These are phyloP conservation scores for Calocera cornea DNA, from an alignment of 768 basidiomycete species.

Conservation along the genomic window DNA sequence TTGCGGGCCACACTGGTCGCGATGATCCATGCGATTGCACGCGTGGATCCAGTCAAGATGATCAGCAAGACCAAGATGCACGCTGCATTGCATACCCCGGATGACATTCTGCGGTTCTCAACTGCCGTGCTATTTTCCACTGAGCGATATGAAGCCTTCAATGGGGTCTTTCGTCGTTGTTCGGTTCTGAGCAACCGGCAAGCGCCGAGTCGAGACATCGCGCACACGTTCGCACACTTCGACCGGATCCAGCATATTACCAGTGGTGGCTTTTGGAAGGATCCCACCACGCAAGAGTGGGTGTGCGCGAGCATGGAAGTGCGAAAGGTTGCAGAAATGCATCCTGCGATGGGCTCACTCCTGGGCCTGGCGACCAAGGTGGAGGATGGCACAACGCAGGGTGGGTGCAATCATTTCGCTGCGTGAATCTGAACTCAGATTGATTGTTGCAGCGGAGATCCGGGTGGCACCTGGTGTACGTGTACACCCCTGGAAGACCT, in stretches of 20 bases:
- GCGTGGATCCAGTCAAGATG: background rate
- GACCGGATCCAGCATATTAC: background rate
- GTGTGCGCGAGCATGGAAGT: background rate
- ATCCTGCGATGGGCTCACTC: background rate
- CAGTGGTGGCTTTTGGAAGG: background rate
- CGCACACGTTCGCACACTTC: background rate
- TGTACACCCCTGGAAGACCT: too few relatives aligned
- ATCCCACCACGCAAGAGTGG: background rate
- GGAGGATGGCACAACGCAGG: background rate
- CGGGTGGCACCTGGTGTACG: too few relatives aligned
- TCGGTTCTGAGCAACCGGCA: background rate
- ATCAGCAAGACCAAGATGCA: slow-evolving; percentile 1
- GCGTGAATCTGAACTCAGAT: too few relatives aligned
- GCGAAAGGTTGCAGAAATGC: background rate
- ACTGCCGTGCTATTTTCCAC: background rate
- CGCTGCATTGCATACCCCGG: background rate
- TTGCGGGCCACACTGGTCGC: background rate
- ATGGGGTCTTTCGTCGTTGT: background rate
- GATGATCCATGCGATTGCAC: background rate
- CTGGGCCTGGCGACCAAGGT: background rate
- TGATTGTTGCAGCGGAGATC: too few relatives aligned
- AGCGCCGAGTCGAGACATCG: background rate
- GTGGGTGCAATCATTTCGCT: too few relatives aligned
- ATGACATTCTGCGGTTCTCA: background rate
- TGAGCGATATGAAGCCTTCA: background rate